These are phyloP conservation scores for Colletotrichum echinochloae DNA, from an alignment of 2,329 filamentous ascomycete species.

Conservation along the genomic window DNA sequence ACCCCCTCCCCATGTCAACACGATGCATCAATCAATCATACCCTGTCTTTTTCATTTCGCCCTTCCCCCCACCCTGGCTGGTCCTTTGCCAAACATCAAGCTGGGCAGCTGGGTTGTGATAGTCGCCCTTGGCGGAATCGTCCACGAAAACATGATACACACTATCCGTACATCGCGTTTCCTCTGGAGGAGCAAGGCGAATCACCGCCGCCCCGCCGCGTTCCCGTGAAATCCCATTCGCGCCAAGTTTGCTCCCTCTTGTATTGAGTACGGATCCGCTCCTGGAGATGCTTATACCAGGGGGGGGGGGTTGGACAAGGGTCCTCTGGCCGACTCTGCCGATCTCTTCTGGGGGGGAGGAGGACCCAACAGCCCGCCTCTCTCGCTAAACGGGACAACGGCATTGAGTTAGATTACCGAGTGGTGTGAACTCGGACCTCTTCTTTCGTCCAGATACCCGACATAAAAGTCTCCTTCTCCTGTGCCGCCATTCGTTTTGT, in stretches of 20 bases:
- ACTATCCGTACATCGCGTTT: constrained; percentile 5
- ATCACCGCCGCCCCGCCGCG: neutral
- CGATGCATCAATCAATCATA: constrained; percentile 12
- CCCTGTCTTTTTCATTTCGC: constrained; percentile 35
- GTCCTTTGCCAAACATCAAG: constrained; percentile 32
- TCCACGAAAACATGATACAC: no score
- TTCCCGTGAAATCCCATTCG: constrained; percentile 15
- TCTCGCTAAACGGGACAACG: neutral
- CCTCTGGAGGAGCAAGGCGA: constrained; percentile 22
- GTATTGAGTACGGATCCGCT: neutral
- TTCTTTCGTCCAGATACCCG: neutral
- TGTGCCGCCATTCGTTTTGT: neutral
- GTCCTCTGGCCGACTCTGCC: neutral
- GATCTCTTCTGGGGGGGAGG: neutral
- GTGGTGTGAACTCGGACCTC: no score
- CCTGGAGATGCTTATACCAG: neutral
- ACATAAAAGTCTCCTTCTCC: constrained; percentile 18
- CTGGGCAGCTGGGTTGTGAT: constrained; percentile 6
- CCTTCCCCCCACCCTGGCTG: neutral
- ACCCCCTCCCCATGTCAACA: constrained; percentile 3
- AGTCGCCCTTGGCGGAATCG: constrained; percentile 5
- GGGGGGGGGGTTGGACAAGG: neutral
- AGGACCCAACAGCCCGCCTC: neutral
- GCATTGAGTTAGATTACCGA: neutral
- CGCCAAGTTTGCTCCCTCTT: neutral